Conservation (phyloP, 352 stramenopile species). For the Phytophthora gonapodyides region DNA sequence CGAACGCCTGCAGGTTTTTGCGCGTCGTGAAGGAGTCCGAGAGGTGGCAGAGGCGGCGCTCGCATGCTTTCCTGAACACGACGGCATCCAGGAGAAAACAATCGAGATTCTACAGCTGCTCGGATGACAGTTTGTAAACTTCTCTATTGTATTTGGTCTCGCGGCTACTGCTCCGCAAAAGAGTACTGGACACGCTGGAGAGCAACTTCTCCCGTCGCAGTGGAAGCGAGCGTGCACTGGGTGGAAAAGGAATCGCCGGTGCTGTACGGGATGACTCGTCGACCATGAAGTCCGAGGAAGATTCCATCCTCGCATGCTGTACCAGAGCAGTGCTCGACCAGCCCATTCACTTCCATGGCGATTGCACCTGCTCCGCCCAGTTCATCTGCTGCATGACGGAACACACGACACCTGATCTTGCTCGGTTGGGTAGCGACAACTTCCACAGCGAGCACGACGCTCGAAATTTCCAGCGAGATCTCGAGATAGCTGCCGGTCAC, state of each 20-base stretch:
- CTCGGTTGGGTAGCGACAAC: conserved; percentile 5
- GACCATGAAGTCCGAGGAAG: conserved; percentile 50
- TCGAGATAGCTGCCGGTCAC: conserved; percentile 27
- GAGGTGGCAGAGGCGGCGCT: conserved; percentile 84
- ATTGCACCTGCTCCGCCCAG: conserved; percentile 2
- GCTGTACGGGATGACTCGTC: conserved; percentile 40
- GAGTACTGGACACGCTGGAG: conserved; percentile 51
- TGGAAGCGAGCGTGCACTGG: conserved; percentile 36
- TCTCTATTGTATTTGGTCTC: conserved; percentile 23
- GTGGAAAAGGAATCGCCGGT: conserved; percentile 45
- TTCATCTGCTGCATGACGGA: conserved; percentile 3
- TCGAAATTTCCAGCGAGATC: conserved; percentile 39
- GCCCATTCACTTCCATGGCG: conserved; percentile 40
- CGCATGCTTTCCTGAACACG: conserved; percentile 80
- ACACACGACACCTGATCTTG: conserved; percentile 38
- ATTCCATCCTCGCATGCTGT: conserved; percentile 43
- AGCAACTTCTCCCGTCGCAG: conserved; percentile 33
- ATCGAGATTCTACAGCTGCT: conserved; percentile 64
- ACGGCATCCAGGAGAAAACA: conserved; percentile 83
- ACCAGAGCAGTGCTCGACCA: conserved; percentile 46
- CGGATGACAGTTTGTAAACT: conserved; percentile 15
- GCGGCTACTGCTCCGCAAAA: conserved; percentile 36
- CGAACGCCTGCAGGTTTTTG: conserved; percentile 55
- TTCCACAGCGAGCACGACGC: conserved; percentile 28
- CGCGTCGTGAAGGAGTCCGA: conserved; percentile 64